Evolutionary conservation across 805 yeast species (phyloP), one percentile per base, ranked within the genome.

Genomic region (Yamadazyma scolyti): DNA sequence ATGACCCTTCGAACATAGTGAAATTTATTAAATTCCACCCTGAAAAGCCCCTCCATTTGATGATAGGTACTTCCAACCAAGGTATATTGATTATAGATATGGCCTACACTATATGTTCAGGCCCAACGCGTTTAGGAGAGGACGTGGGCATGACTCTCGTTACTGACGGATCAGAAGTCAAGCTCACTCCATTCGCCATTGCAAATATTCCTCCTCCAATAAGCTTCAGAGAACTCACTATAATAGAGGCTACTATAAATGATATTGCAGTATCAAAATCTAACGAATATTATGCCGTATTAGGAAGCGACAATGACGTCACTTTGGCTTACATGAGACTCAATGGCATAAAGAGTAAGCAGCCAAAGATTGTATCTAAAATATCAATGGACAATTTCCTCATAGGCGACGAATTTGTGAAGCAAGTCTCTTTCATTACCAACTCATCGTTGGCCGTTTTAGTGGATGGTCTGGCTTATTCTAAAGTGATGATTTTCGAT

Each of bases 121-220:
- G 96, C 2, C 82, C 95, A 5, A 71, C 82, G 0, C 52, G 65
- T 9, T 55, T 75, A 4, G 89, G 94, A 1, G 49, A 67, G 34
- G 96, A 87, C 52, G 50, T 73, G 16, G 97, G 98, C 28, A 77
- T 83, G 68, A 75, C 78, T 7, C 60, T 83, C 13, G 96, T 90
- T 0, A 66, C 82, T 20, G 97, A 93, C 60, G 96, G 96, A 2
- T 46, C 55, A 1, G 67, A 71, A 9, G 73, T 81, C 9, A 75
- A 77, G 43, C 59, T 88, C 14, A 90, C 98, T 0, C 97, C 97
- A 0, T 65, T 93, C 21, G 71, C 82, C 1, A 52, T 79, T 18
- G 95, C 96, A 2, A 87, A 80, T 51, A 90, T 87, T 8, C 99
- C 99, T 3, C 99, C 99, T 1, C 99, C 99, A 25, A 77, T 86